A percentile compares a stretch with the other conserved stretches of the same genome.
Conservation (phyloP, 2,329 filamentous ascomycete species). For the Beauveria brongniartii region DNA sequence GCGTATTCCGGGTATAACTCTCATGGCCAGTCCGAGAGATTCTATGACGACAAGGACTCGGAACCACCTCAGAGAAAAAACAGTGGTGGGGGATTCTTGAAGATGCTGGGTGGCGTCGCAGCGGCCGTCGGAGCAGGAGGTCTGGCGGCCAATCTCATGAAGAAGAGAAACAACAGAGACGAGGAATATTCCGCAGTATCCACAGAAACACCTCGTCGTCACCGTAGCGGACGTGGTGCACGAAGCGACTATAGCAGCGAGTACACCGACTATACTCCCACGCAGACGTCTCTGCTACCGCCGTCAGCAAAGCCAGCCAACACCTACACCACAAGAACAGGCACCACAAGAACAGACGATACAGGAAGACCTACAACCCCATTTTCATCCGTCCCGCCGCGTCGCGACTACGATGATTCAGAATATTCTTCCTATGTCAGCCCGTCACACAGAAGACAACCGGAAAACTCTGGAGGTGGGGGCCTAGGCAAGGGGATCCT, state of each 20-base stretch:
- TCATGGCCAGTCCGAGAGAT: conserved; percentile 46
- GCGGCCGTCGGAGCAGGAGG: conserved; percentile 56
- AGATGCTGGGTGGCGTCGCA: conserved; percentile 51
- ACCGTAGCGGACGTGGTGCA: conserved; percentile 29
- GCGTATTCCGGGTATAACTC: conserved; percentile 46
- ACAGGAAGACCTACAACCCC: conserved; percentile 40
- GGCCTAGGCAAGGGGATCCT: conserved; percentile 47
- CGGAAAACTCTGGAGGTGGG: conserved; percentile 37
- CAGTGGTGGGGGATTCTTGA: conserved; percentile 49
- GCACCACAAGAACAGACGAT: conserved; percentile 38
- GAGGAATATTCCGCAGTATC: conserved; percentile 57
- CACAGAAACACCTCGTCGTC: conserved; percentile 50
- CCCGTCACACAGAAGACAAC: conserved; percentile 49
- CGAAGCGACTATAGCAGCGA: conserved; percentile 48
- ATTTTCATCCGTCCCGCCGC: conserved; percentile 35
- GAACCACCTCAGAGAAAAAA: conserved; percentile 33
- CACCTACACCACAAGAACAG: conserved; percentile 39
- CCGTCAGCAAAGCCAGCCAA: conserved; percentile 37
- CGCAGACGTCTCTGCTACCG: conserved; percentile 36
- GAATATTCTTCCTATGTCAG: conserved; percentile 55
- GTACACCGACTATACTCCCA: conserved; percentile 27
- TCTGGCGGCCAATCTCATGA: conserved; percentile 51
- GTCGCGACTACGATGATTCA: conserved; percentile 41
- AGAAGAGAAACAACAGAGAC: conserved; percentile 43
- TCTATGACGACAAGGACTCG: conserved; percentile 58